Conservation (phyloP, 73 alveolate species). For the Blepharisma japonicum region DNA sequence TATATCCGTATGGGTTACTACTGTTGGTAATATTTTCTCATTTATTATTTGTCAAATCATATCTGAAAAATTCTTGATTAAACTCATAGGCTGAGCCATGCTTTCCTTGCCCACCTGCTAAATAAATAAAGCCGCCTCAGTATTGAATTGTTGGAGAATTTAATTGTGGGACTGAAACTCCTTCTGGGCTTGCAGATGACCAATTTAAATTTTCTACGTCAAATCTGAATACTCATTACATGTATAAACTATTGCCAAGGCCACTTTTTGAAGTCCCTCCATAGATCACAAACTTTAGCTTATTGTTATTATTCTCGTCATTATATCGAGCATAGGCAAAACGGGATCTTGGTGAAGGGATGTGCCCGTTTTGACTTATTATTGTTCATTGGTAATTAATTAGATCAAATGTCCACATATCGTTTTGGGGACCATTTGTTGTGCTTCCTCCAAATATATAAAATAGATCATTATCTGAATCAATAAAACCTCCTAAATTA, state of each 20-base stretch:
- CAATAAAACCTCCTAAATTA: not conserved
- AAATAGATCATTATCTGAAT: not conserved
- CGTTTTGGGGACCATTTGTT: not conserved
- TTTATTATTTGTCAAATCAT: no score
- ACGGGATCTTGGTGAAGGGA: not conserved
- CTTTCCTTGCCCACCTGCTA: no score
- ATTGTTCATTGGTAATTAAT: not conserved
- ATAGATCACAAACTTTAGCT: not conserved
- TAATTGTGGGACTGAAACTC: no score
- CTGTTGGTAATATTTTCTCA: no score
- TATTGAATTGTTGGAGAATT: no score
- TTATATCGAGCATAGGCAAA: not conserved
- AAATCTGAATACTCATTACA: not conserved
- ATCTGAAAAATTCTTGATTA: no score
- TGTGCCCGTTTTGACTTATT: not conserved
- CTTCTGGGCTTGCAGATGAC: not conserved
- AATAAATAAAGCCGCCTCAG: no score
- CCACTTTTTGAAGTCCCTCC: not conserved
- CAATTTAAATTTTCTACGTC: not conserved
- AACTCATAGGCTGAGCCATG: no score
- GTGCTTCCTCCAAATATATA: constrained; percentile 23
- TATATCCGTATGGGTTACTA: no score
- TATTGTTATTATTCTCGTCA: not conserved
- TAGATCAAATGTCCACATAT: constrained; percentile 13
- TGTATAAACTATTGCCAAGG: not conserved